Conservation (phyloP, 176 grass and related monocot genomes). For the Carex myosuroides region DNA sequence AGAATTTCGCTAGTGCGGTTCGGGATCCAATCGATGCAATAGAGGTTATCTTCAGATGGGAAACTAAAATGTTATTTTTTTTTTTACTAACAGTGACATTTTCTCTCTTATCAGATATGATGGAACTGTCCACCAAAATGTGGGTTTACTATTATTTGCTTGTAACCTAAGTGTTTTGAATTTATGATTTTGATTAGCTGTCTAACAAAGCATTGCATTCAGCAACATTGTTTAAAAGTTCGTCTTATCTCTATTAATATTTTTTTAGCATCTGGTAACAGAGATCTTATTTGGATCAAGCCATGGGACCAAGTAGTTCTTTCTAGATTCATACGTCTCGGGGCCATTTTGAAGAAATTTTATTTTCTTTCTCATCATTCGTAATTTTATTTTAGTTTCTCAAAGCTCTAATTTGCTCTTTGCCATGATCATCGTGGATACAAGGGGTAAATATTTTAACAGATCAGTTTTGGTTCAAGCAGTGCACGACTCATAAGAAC, state of each 20-base stretch:
- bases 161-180: neutral
- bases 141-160: neutral
- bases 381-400: no score
- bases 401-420: no score
- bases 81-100: neutral
- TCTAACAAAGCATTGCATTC: neutral
- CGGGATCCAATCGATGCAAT: neutral
- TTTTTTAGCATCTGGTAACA: neutral
- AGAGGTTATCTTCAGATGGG: neutral
- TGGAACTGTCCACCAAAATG: neutral
- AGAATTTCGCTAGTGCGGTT: neutral
- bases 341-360: no score
- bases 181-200: neutral
- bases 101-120: neutral
- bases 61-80: neutral
- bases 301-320: neutral
- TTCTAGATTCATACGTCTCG: neutral
- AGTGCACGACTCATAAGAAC: no score
- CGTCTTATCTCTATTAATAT: neutral
- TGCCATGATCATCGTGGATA: no score
- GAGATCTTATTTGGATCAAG: neutral
- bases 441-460: no score
- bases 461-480: no score
- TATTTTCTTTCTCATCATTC: no score
- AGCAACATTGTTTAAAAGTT: neutral